Evolutionary conservation across 1,284 basidiomycete genomes (phyloP), one percentile per base, ranked within the genome.

Genomic region (Irpex sp.): DNA sequence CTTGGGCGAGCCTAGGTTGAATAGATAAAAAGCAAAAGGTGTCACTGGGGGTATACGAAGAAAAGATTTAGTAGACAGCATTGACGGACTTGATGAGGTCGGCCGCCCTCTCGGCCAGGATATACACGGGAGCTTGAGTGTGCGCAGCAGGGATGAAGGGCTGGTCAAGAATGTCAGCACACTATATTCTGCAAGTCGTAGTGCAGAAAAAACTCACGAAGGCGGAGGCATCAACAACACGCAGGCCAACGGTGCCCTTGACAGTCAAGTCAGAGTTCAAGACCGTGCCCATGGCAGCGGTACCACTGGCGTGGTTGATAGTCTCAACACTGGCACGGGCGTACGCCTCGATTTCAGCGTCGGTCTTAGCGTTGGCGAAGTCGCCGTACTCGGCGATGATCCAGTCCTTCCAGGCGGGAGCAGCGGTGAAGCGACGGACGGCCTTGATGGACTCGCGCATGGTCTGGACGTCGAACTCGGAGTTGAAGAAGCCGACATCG

Each of bases 401-500:
- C 60, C 70, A 79, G 48, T 71, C 76, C 1, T 70, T 61, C 74
- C 74, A 78, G 0, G 72, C 67, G 1, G 72, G 64, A 0, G 72
- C 72, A 3, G 70, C 60, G 19, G 74, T 61, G 64, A 77, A 77
- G 10, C 69, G 67, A 56, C 67, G 65, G 5, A 68, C 65, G 12
- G 66, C 66, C 58, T 73, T 72, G 58, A 78, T 64, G 1, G 71
- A 71, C 58, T 76, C 70, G 1, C 69, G 68, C 63, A 77, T 68
- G 1, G 71, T 68, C 55, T 70, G 67, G 16, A 75, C 64, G 63
- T 81, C 79, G 57, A 77, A 75, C 6, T 72, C 66, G 4, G 74
- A 68, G 18, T 63, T 64, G 45, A 78, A 64, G 45, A 75, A 69
- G 5, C 66, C 68, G 4, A 74, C 74, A 65, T 80, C 67, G 60